Evolutionary conservation across 805 yeast species (phyloP).

Genomic region (Pachysolen tannophilus): DNA sequence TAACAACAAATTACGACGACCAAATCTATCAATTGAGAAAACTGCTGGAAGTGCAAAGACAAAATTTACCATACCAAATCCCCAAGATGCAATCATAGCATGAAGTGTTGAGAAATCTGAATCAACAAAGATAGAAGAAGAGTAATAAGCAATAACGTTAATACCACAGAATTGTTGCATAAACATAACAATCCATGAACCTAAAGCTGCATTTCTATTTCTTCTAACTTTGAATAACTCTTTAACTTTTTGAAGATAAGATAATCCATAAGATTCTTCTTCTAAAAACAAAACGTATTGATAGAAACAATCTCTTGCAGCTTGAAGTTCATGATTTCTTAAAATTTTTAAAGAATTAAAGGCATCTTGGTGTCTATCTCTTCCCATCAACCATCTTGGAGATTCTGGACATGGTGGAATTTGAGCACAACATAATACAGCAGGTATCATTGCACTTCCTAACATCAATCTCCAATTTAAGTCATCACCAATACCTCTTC

Average conservation of each 20-base stretch:
- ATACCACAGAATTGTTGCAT: slow-evolving; percentile 92
- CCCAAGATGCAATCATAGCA: slow-evolving; percentile 76
- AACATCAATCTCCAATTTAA: slow-evolving; percentile 68
- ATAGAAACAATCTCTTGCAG: slow-evolving; percentile 67
- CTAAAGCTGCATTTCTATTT: slow-evolving; percentile 76
- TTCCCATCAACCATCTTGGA: slow-evolving; percentile 75
- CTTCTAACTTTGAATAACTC: slow-evolving; percentile 68
- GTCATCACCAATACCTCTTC: slow-evolving; percentile 37
- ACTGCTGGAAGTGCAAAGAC: slow-evolving; percentile 79
- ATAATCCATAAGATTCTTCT: slow-evolving; percentile 43
- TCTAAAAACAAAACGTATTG: slow-evolving; percentile 57
- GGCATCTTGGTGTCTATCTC: slow-evolving; percentile 53
- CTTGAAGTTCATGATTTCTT: slow-evolving; percentile 44
- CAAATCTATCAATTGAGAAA: slow-evolving; percentile 69
- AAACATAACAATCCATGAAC: slow-evolving; percentile 76
- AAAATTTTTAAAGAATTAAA: slow-evolving; percentile 40
- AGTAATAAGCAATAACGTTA: slow-evolving; percentile 81
- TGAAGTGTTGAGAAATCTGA: slow-evolving; percentile 56
- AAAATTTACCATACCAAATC: slow-evolving; percentile 77
- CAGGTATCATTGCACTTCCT: slow-evolving; percentile 62
- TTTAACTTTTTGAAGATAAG: slow-evolving; percentile 37
- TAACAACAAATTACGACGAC: slow-evolving; percentile 56
- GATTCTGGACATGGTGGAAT: slow-evolving; percentile 67
- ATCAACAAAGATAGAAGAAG: slow-evolving; percentile 64
- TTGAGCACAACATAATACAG: slow-evolving; percentile 49